These are phyloP conservation scores for Albizia julibrissin DNA, from an alignment of 306 rosid genomes.

Conservation along the genomic window DNA sequence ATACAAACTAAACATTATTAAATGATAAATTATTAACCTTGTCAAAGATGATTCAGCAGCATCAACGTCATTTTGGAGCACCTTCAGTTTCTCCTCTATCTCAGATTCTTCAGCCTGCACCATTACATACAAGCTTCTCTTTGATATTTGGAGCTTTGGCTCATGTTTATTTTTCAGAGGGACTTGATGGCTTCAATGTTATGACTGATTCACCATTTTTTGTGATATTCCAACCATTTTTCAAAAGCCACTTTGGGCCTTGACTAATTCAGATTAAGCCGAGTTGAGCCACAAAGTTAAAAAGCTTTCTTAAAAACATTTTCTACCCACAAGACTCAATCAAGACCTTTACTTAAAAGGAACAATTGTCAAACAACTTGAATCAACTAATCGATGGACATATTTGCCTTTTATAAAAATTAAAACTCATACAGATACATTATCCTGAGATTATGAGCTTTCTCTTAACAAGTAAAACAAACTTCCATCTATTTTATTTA, in stretches of 20 bases:
- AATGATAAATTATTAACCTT: constrained; percentile 48
- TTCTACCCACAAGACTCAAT: neutral
- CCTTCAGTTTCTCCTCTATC: constrained; percentile 63
- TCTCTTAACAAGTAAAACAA: neutral
- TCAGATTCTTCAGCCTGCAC: constrained; percentile 81
- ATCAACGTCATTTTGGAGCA: constrained; percentile 54
- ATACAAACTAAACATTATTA: constrained; percentile 21
- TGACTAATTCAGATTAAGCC: neutral
- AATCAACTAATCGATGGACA: neutral
- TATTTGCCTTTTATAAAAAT: neutral
- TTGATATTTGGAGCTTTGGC: neutral
- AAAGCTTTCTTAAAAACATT: neutral
- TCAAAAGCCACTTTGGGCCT: neutral
- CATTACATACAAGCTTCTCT: constrained; percentile 2
- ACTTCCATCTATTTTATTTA: neutral
- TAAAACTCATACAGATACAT: neutral
- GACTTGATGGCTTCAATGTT: neutral
- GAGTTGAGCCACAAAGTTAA: neutral
- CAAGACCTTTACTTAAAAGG: neutral
- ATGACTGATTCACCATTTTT: neutral
- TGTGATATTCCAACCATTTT: neutral
- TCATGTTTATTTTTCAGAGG: neutral
- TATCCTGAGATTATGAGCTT: neutral
- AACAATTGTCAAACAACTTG: neutral
- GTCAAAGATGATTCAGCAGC: constrained; percentile 45